These are phyloP conservation scores for Oryza nivara DNA, from an alignment of 176 grass and related monocot genomes.

Conservation along the genomic window DNA sequence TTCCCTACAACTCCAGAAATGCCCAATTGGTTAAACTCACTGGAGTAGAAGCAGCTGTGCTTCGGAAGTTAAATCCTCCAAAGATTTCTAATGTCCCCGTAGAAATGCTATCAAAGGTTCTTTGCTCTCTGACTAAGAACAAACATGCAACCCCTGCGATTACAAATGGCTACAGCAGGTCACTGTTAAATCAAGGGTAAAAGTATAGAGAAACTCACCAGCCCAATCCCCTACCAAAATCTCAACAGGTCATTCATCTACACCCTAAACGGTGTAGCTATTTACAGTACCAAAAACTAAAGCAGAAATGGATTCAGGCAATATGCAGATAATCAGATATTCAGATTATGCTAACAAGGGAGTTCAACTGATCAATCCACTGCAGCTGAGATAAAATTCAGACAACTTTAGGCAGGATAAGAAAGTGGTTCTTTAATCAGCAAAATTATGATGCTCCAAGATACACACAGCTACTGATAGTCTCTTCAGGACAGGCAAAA, in stretches of 20 bases:
- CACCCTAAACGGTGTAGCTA: too few relatives aligned
- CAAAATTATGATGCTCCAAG: constrained; percentile 16
- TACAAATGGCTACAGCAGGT: not conserved
- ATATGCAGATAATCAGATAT: not conserved
- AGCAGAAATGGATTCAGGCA: not conserved
- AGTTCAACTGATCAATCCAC: not conserved
- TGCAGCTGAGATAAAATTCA: not conserved
- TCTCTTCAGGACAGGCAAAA: constrained; percentile 38
- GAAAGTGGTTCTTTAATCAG: constrained; percentile 17
- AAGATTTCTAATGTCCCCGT: not conserved
- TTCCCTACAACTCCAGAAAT: too few relatives aligned
- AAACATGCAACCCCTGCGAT: not conserved
- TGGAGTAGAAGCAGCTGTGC: not conserved
- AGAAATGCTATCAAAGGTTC: not conserved
- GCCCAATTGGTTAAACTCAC: not conserved
- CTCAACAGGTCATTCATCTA: not conserved
- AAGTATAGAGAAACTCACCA: not conserved
- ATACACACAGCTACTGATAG: constrained; percentile 20
- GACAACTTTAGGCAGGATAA: not conserved
- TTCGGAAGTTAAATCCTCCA: too few relatives aligned
- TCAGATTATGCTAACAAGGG: not conserved
- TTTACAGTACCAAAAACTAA: not conserved
- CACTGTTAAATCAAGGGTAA: not conserved
- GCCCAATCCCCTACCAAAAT: not conserved
- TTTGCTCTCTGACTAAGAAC: not conserved